phyloP scores from a whole-genome alignment of 148 eudicot species.

The Hydrangea macrophylla region DNA sequence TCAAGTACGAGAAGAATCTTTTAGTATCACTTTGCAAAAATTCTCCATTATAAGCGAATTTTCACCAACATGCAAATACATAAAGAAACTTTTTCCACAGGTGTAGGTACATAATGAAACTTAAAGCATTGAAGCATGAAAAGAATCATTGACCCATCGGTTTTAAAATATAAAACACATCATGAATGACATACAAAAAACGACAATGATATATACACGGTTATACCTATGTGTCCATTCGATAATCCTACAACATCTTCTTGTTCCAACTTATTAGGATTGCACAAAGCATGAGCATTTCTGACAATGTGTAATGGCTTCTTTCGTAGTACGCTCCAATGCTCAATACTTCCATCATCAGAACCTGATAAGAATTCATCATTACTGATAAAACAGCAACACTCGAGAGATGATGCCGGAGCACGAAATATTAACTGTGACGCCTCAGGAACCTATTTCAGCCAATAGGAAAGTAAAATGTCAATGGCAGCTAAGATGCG shows the following conservation, averaged over 20 bases:
- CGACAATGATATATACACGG: too few species aligned
- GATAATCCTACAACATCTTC: slow-evolving; percentile 35
- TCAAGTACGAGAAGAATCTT: too few species aligned
- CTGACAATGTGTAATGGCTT: slow-evolving; percentile 81
- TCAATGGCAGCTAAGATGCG: background rate
- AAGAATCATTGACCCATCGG: too few species aligned
- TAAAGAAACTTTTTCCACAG: background rate
- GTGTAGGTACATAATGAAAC: too few species aligned
- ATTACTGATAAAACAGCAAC: slow-evolving; percentile 77
- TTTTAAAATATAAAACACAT: too few species aligned
- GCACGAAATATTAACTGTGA: slow-evolving; percentile 76
- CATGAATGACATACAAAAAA: too few species aligned
- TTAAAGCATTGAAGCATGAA: too few species aligned
- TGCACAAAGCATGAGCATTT: slow-evolving; percentile 65
- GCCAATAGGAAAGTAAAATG: slow-evolving; percentile 7
- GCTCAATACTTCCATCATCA: slow-evolving; percentile 96
- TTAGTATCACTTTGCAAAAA: too few species aligned
- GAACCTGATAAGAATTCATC: slow-evolving; percentile 92
- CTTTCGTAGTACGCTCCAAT: slow-evolving; percentile 72
- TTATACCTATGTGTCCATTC: slow-evolving; percentile 71
- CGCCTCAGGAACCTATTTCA: slow-evolving; percentile 84
- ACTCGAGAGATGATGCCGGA: slow-evolving; percentile 79
- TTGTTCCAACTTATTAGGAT: slow-evolving; percentile 25
- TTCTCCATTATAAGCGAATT: too few species aligned
- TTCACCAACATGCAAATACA: background rate